A percentile compares a stretch with the other conserved stretches of the same genome.
Conservation (phyloP, 164 flowering plant genomes). For the Liriodendron chinense region DNA sequence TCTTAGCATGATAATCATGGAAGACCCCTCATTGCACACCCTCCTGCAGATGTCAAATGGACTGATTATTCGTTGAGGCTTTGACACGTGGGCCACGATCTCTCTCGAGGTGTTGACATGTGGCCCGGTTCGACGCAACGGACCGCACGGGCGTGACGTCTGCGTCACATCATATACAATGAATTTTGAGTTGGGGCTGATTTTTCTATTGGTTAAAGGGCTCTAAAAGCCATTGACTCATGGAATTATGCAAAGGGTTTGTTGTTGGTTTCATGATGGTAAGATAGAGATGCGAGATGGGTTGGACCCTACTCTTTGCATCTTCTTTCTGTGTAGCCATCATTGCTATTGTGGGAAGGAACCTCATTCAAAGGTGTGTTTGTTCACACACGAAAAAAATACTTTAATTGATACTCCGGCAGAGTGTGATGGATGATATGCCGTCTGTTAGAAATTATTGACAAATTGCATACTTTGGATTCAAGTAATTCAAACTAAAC, state of each 20-base stretch:
- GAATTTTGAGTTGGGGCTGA: background rate
- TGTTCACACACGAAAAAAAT: background rate
- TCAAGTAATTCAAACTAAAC: too few species aligned
- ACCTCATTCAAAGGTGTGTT: background rate
- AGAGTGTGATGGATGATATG: too few species aligned
- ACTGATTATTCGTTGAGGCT: background rate
- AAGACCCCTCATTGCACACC: background rate
- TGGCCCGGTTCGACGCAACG: background rate
- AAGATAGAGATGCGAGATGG: conserved; percentile 11
- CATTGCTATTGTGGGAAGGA: conserved; percentile 14
- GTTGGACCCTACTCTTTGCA: conserved; percentile 19
- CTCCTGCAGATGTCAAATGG: background rate
- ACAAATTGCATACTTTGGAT: too few species aligned
- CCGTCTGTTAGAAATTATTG: too few species aligned
- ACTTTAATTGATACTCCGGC: too few species aligned
- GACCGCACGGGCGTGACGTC: conserved; percentile 5
- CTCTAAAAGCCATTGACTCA: conserved; percentile 7
- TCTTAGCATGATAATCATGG: too few species aligned
- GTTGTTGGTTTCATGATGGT: conserved; percentile 19
- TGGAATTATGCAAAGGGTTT: background rate
- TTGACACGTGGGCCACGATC: background rate
- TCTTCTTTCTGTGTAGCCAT: conserved; percentile 23
- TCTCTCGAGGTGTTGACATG: background rate
- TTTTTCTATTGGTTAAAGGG: background rate
- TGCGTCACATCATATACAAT: conserved; percentile 1